Evolutionary conservation across 768 basidiomycete genomes (phyloP), one percentile per base, ranked within the genome.

Genomic region (Gymnopilus junonius): DNA sequence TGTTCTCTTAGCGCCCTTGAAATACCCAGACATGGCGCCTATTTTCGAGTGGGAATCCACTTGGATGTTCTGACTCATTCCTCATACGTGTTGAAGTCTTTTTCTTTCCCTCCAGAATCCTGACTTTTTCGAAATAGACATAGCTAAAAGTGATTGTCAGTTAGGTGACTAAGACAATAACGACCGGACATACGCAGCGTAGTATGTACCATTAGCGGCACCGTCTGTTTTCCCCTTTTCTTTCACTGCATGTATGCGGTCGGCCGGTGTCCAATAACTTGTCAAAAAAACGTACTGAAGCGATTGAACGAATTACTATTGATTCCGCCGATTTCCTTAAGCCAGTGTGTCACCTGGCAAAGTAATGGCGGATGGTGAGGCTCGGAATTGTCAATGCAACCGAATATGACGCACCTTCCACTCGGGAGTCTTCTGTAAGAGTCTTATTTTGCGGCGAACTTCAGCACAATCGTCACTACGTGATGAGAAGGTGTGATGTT

Each of bases 101-200:
- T 71, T 82, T 82, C 71, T 83, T 83, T n/a, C 77, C 81, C 48
- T 82, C 78, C 0, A 77, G 65, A 59, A 83, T 80, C 40, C 81
- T 72, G 37, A 78, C 72, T 68, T 82, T 83, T 64, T 84, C 83
- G 50, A 82, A 84, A 72, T 83, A 83, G 15, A 79, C 73, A 64
- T 82, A 83, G 27, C 81, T 82, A 64, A 0, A 23, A 46, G 35
- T 5, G 17, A 8, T 27, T 4, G 25, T 46, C 53, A 58, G 31
- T 55, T 32, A 51, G 10, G 12, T 20, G 42, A 34, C 17, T n/a
- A 58, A 10, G 0, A 42, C 40, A 12, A 20, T n/a, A 35, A 58
- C 31, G 8, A 23, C 21, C 20, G 20, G 14, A 72, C 82, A 34
- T 71, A 83, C 79, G 80, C 82, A 29, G 76, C 74, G 40, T 77